phyloP scores from a whole-genome alignment of 129 eudicot genomes.

The Chrysanthemum makinoi region DNA sequence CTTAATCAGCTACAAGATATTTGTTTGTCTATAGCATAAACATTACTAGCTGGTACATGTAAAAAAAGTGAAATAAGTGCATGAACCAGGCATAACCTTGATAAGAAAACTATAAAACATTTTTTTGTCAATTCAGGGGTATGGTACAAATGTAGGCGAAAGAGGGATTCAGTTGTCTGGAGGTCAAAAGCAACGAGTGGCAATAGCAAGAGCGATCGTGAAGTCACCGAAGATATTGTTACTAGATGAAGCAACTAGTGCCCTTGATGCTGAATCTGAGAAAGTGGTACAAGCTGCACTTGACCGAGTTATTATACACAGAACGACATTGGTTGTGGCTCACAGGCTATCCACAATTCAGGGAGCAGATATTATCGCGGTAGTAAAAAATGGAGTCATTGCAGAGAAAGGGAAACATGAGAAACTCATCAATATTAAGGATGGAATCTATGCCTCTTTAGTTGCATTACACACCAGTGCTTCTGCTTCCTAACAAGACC shows the following conservation, averaged over 20 bases:
- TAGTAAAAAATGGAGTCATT: slow-evolving; percentile 18
- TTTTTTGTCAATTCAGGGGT: slow-evolving; percentile 11
- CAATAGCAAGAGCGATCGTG: slow-evolving; percentile 17
- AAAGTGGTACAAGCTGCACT: slow-evolving; percentile 30
- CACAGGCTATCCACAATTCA: slow-evolving; percentile 25
- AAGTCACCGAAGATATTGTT: slow-evolving; percentile 23
- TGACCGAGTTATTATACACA: slow-evolving; percentile 8
- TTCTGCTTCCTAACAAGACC: background rate
- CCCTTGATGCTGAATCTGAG: slow-evolving; percentile 30
- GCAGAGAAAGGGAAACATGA: slow-evolving; percentile 29
- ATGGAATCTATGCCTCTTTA: slow-evolving; percentile 24
- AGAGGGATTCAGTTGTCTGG: slow-evolving; percentile 21
- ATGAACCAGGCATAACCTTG: background rate
- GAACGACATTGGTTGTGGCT: slow-evolving; percentile 29
- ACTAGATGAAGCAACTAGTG: slow-evolving; percentile 25
- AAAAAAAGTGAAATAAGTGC: background rate
- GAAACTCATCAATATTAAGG: slow-evolving; percentile 13
- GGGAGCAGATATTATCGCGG: slow-evolving; percentile 18
- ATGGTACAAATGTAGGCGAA: slow-evolving; percentile 22
- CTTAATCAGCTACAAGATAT: too few relatives aligned
- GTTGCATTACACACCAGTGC: slow-evolving; percentile 14
- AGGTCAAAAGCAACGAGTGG: slow-evolving; percentile 26
- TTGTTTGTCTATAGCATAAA: too few relatives aligned
- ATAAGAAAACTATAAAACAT: background rate
- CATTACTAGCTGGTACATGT: background rate